Percentiles rank a stretch among this genome's conserved stretches.
Evolutionary conservation across 257 asterid species (phyloP).

Genomic region (Gardenia jasminoides): DNA sequence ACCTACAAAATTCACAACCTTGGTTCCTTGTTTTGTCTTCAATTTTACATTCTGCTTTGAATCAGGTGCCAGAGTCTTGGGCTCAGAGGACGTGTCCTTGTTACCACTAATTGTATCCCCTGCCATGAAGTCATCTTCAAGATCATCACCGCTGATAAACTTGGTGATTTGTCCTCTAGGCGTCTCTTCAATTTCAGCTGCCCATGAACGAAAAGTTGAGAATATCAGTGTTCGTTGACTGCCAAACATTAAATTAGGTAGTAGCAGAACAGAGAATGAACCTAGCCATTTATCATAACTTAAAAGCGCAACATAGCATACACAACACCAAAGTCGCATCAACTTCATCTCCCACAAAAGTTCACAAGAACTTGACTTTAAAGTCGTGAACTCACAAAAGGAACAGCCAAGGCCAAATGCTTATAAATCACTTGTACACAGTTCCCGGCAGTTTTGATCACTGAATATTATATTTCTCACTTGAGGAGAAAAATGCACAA

Average conservation of each 20-base stretch:
- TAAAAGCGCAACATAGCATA: background rate
- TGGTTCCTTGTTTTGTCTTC: constrained; percentile 54
- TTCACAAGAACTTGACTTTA: background rate
- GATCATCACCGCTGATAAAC: constrained; percentile 82
- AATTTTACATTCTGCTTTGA: constrained; percentile 26
- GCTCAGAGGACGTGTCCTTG: constrained; percentile 23
- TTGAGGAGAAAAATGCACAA: background rate
- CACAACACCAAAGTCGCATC: background rate
- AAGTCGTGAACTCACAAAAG: background rate
- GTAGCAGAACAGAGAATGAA: background rate
- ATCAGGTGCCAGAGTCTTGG: constrained; percentile 2
- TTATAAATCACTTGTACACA: background rate
- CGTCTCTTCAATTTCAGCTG: constrained; percentile 45
- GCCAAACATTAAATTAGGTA: background rate
- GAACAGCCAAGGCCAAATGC: background rate
- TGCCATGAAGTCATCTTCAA: constrained; percentile 74
- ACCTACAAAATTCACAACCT: constrained; percentile 74
- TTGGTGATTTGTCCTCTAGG: constrained; percentile 55
- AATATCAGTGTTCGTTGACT: background rate
- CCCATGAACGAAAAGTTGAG: constrained; percentile 8
- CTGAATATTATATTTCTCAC: background rate
- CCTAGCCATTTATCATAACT: background rate
- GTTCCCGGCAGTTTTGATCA: background rate
- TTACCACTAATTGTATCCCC: constrained; percentile 24
- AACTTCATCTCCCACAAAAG: background rate